Conservation (phyloP, 306 rosid genomes). For the Prinsepia uniflora region DNA sequence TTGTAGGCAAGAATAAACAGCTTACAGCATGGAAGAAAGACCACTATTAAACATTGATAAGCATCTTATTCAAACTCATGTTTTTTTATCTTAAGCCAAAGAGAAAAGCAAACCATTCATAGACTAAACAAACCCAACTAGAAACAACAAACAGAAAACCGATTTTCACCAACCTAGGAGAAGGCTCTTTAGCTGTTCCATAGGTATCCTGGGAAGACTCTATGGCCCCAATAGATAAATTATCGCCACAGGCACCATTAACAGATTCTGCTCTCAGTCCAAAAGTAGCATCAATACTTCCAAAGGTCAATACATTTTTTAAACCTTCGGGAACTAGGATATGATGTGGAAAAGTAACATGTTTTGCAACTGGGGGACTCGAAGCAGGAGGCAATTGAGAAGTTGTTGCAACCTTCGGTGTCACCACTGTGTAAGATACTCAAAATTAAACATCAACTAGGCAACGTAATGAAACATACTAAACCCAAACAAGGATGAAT, state of each 20-base stretch:
- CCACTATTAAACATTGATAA: not conserved
- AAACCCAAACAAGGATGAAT: not conserved
- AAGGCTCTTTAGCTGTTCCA: conserved; percentile 37
- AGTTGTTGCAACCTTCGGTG: conserved; percentile 39
- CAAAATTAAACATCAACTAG: not conserved
- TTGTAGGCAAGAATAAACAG: not conserved
- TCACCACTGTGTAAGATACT: conserved; percentile 45
- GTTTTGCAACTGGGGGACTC: conserved; percentile 34
- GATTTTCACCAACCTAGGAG: conserved; percentile 51
- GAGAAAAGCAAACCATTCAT: not conserved
- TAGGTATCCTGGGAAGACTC: conserved; percentile 40
- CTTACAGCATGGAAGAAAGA: not conserved
- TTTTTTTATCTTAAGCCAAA: not conserved
- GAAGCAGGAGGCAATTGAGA: conserved; percentile 36
- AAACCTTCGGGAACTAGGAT: conserved; percentile 67
- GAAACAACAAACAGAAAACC: not conserved
- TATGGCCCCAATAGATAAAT: conserved; percentile 18
- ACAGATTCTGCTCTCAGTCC: conserved; percentile 31
- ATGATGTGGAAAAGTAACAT: conserved; percentile 71
- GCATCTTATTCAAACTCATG: not conserved
- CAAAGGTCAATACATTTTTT: conserved; percentile 72
- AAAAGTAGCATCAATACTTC: conserved; percentile 54
- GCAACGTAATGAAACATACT: not conserved
- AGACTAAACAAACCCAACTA: not conserved
- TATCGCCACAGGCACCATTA: conserved; percentile 32